Conservation (phyloP, 495 filamentous ascomycete genomes). For the Penicillium coprophilum region DNA sequence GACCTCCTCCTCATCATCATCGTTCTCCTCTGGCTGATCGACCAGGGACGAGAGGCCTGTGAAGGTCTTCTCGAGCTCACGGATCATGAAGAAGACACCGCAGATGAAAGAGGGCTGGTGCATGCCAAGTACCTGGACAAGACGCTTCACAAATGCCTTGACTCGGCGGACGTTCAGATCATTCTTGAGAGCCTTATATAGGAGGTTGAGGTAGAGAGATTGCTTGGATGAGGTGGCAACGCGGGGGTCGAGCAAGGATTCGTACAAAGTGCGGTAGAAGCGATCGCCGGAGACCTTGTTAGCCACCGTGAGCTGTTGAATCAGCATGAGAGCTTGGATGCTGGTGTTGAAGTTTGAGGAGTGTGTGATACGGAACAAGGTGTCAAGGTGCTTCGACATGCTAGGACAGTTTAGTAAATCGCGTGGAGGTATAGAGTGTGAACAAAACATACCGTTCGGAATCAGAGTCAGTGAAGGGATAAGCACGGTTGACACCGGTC, state of each 20-base stretch:
- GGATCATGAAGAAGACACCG: slow-evolving; percentile 81
- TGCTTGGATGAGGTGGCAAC: slow-evolving; percentile 91
- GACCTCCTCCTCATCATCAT: slow-evolving; percentile 68
- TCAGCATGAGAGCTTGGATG: slow-evolving; percentile 91
- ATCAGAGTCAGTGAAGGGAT: slow-evolving; percentile 84
- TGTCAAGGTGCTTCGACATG: slow-evolving; percentile 85
- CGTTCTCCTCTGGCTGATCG: slow-evolving; percentile 66
- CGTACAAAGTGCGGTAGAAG: slow-evolving; percentile 93
- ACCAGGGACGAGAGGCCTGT: slow-evolving; percentile 71
- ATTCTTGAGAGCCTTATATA: slow-evolving; percentile 82
- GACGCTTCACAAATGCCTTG: slow-evolving; percentile 90
- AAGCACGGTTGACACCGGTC: slow-evolving; percentile 92
- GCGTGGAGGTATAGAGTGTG: neutral
- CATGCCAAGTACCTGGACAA: slow-evolving; percentile 79
- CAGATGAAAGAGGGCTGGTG: slow-evolving; percentile 93
- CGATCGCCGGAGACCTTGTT: slow-evolving; percentile 79
- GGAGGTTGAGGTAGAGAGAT: slow-evolving; percentile 85
- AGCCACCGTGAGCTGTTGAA: slow-evolving; percentile 82
- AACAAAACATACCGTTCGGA: slow-evolving; percentile 60
- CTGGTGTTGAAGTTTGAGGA: slow-evolving; percentile 99
- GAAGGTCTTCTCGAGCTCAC: slow-evolving; percentile 74
- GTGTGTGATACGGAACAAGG: slow-evolving; percentile 90
- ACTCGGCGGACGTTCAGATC: slow-evolving; percentile 85
- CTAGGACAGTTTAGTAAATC: slow-evolving; percentile 36
- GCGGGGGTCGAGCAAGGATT: slow-evolving; percentile 87